These are phyloP conservation scores for Magnolia changhungtana DNA, from an alignment of 164 flowering plant species.

Conservation along the genomic window DNA sequence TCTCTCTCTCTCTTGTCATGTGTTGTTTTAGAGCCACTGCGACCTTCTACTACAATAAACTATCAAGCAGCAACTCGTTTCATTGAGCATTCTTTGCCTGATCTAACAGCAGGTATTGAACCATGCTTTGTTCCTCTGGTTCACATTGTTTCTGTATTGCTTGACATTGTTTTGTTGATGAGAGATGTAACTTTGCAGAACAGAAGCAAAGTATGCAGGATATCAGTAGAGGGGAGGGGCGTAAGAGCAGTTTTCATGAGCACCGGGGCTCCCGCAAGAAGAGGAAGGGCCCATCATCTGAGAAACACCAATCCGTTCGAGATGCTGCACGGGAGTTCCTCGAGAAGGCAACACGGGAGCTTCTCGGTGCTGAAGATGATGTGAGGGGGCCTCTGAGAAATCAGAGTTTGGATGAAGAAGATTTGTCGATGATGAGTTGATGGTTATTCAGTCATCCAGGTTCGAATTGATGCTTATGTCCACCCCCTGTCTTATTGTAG, in stretches of 20 bases:
- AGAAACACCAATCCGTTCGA: constrained; percentile 51
- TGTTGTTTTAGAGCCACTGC: constrained; percentile 61
- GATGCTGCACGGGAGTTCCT: constrained; percentile 85
- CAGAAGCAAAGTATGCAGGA: constrained; percentile 76
- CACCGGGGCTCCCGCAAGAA: constrained; percentile 44
- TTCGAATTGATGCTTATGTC: neutral
- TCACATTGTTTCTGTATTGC: too few relatives aligned
- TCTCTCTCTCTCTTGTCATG: neutral
- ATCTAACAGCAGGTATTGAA: constrained; percentile 67
- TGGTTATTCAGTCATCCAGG: constrained; percentile 7
- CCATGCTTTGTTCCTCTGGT: neutral
- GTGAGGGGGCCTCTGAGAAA: constrained; percentile 66
- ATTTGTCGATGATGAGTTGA: constrained; percentile 24
- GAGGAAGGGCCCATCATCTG: constrained; percentile 61
- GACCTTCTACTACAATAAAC: constrained; percentile 75
- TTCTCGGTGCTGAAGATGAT: constrained; percentile 56
- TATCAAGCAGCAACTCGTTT: constrained; percentile 84
- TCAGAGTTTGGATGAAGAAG: constrained; percentile 43
- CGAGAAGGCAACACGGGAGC: constrained; percentile 79
- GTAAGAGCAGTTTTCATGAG: constrained; percentile 35
- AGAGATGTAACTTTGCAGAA: constrained; percentile 34
- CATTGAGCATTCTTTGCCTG: constrained; percentile 91
- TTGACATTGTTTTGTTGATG: constrained; percentile 1
- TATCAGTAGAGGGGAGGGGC: constrained; percentile 54
- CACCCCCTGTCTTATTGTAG: neutral